Conservation (phyloP, 225 moss, liverwort and hornwort genomes). For the Physcomitrium patens region DNA sequence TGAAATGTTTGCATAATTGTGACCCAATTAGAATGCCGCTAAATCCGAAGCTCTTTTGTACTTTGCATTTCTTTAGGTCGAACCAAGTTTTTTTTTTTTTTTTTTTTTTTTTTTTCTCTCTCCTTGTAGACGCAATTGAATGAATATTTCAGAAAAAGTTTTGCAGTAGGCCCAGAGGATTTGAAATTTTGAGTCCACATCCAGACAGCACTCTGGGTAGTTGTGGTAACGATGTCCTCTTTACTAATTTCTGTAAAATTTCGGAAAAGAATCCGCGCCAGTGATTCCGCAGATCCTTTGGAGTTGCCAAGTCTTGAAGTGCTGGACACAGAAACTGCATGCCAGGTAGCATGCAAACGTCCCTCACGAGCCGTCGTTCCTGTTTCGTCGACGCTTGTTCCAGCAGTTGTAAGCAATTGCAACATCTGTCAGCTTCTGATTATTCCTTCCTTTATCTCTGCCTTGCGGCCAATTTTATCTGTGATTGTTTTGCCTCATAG, state of each 20-base stretch:
- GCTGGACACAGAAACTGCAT: background rate
- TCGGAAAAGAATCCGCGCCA: too few species aligned
- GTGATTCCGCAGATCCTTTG: background rate
- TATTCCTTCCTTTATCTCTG: background rate
- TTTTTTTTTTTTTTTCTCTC: background rate
- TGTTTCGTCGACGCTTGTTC: conserved; percentile 10
- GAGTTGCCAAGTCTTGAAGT: conserved; percentile 1
- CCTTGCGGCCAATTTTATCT: background rate
- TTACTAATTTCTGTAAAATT: too few species aligned
- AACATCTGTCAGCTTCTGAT: conserved; percentile 12
- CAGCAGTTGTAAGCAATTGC: conserved; percentile 24
- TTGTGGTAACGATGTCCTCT: too few species aligned
- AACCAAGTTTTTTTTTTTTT: background rate
- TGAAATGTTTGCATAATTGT: too few species aligned
- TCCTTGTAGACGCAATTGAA: background rate
- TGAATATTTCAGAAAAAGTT: background rate
- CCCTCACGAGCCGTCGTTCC: background rate
- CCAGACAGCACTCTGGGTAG: too few species aligned
- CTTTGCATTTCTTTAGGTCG: background rate
- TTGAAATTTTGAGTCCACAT: too few species aligned
- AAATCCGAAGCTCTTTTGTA: background rate
- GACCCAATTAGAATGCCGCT: conserved; percentile 27
- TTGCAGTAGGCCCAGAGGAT: too few species aligned
- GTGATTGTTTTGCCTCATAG: background rate
- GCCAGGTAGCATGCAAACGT: background rate